Evolutionary conservation across 148 eudicot genomes (phyloP).

Genomic region (Rhododendron henanense): DNA sequence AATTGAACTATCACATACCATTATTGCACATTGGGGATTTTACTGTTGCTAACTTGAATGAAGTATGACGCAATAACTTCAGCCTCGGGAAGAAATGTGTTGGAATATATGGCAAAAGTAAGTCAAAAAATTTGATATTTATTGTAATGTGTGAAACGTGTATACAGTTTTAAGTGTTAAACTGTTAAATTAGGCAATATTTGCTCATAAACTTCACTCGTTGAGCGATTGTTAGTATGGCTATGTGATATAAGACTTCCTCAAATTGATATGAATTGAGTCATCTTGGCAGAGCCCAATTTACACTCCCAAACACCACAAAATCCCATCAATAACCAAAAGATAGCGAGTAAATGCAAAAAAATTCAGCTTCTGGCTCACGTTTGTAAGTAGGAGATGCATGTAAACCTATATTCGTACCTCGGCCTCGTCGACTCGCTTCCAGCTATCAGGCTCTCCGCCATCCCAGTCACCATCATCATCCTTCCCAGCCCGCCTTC

Average conservation of each 20-base stretch:
- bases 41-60: background rate
- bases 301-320: background rate
- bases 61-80: background rate
- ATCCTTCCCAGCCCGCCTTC: constrained; percentile 31
- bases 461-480: constrained; percentile 77
- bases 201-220: background rate
- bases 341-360: background rate
- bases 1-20: background rate
- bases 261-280: background rate
- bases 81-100: background rate
- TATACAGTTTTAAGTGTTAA: background rate
- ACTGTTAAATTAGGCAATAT: background rate
- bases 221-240: background rate
- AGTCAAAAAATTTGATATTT: background rate
- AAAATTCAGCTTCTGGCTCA: background rate
- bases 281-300: background rate
- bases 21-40: background rate
- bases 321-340: background rate
- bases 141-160: background rate
- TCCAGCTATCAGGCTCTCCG: constrained; percentile 85
- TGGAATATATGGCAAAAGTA: background rate
- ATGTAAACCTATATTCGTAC: constrained; percentile 24
- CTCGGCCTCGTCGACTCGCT: constrained; percentile 89
- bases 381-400: background rate
- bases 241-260: background rate